These are phyloP conservation scores for Fusarium sublunatum DNA, from an alignment of 2,329 filamentous ascomycete species.

Conservation along the genomic window DNA sequence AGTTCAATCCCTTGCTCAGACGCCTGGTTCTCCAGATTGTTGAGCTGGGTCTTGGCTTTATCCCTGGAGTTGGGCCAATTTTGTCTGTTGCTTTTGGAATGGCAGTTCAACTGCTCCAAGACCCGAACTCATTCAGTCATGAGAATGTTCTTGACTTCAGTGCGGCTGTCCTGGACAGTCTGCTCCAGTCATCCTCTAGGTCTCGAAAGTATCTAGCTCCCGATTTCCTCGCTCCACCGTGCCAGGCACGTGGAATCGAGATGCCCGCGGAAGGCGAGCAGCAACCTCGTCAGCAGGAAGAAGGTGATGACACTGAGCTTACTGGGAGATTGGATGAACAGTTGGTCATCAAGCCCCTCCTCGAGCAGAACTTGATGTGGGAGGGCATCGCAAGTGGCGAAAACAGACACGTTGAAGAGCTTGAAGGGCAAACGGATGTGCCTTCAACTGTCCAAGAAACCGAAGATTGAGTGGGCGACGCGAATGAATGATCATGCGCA, in stretches of 20 bases:
- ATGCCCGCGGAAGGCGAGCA: not conserved
- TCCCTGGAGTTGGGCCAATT: constrained; percentile 1
- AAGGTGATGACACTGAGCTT: constrained; percentile 1
- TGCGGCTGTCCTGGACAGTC: not conserved
- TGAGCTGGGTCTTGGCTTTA: not conserved
- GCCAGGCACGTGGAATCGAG: rapidly evolving
- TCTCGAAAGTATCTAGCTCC: constrained; percentile 9
- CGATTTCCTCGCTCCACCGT: not conserved
- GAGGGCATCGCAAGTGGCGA: not conserved
- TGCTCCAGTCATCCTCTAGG: not conserved
- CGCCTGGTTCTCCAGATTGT: not conserved
- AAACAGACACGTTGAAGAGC: not conserved
- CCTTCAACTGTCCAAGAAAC: not conserved
- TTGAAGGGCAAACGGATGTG: not conserved
- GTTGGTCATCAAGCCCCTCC: not conserved
- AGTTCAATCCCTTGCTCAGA: not conserved
- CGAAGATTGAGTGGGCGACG: no score
- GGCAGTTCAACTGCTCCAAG: constrained; percentile 1
- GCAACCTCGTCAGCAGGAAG: not conserved
- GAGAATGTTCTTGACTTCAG: constrained; percentile 6
- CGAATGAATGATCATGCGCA: not conserved
- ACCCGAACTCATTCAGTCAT: not conserved
- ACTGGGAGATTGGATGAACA: not conserved
- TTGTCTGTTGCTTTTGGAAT: constrained; percentile 15
- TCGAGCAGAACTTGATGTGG: not conserved